These are phyloP conservation scores for Rhodocollybia butyracea DNA, from an alignment of 768 basidiomycete genomes.

Conservation along the genomic window DNA sequence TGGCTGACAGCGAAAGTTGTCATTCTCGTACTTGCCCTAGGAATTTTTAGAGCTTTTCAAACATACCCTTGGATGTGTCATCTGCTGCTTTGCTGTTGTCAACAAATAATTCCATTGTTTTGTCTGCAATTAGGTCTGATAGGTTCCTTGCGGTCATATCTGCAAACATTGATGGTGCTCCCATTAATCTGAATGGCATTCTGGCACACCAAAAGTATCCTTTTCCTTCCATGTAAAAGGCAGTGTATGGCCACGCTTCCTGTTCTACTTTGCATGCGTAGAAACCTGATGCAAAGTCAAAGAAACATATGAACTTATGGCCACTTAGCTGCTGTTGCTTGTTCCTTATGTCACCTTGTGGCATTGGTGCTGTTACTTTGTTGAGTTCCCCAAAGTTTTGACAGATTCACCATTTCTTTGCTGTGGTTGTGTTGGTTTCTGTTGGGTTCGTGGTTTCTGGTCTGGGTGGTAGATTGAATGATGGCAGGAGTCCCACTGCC, in stretches of 20 bases:
- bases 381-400: too few species aligned
- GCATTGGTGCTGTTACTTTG: too few species aligned
- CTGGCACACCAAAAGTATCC: conserved; percentile 31
- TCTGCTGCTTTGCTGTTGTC: conserved; percentile 21
- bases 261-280: background rate
- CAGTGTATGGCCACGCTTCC: conserved; percentile 1
- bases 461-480: conserved; percentile 20
- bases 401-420: conserved; percentile 14
- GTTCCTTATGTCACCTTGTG: conserved; percentile 28
- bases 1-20: conserved; percentile 31
- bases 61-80: conserved; percentile 20
- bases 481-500: conserved; percentile 16
- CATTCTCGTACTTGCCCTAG: background rate
- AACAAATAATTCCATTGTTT: conserved; percentile 17
- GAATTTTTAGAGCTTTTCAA: conserved; percentile 7
- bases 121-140: background rate
- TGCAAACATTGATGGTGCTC: conserved; percentile 18
- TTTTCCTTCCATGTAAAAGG: conserved; percentile 19
- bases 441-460: background rate
- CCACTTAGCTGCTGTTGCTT: conserved; percentile 36
- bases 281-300: conserved; percentile 31
- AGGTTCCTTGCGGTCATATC: conserved; percentile 3
- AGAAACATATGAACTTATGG: conserved; percentile 28
- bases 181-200: too few species aligned
- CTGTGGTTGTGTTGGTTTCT: background rate